Percentiles rank a stretch among this genome's conserved stretches.
These are phyloP conservation scores for Phoma sp. DNA, from an alignment of 2,329 filamentous ascomycete species.

Conservation along the genomic window DNA sequence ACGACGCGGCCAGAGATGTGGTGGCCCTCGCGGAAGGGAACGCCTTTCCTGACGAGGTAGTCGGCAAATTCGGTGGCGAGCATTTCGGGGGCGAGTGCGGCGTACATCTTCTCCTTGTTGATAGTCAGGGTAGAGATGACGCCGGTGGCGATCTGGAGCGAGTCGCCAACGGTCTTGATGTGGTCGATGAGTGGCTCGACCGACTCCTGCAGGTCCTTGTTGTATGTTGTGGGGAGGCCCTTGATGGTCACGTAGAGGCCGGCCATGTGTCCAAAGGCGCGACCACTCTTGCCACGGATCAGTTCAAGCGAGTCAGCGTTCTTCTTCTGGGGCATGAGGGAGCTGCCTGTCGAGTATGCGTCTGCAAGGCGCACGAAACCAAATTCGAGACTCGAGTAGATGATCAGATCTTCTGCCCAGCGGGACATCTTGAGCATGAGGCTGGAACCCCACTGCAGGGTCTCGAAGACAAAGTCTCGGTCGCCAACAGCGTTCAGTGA, in stretches of 20 bases:
- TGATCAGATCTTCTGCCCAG: constrained; percentile 86
- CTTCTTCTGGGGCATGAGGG: constrained; percentile 85
- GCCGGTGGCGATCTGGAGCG: constrained; percentile 81
- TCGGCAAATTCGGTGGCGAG: constrained; percentile 76
- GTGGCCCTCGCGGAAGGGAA: constrained; percentile 82
- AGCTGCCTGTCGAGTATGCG: constrained; percentile 79
- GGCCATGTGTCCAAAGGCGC: constrained; percentile 81
- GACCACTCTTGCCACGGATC: constrained; percentile 77
- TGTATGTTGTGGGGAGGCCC: constrained; percentile 82
- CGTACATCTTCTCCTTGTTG: constrained; percentile 77
- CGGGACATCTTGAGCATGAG: constrained; percentile 81
- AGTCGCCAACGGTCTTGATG: constrained; percentile 82
- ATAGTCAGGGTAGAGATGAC: constrained; percentile 77
- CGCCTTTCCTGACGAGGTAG: constrained; percentile 69
- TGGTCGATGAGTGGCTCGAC: constrained; percentile 86
- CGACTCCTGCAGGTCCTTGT: constrained; percentile 91
- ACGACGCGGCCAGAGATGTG: constrained; percentile 78
- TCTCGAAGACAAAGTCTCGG: constrained; percentile 83
- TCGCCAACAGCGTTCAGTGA: constrained; percentile 78
- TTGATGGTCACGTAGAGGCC: constrained; percentile 80
- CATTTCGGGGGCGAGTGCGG: constrained; percentile 82
- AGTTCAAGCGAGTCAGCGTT: constrained; percentile 78
- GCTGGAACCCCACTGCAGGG: constrained; percentile 79
- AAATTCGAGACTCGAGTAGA: constrained; percentile 80
- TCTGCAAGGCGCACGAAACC: constrained; percentile 78